Evolutionary conservation across 225 moss, liverwort and hornwort species (phyloP).

Genomic region (Rhytidiadelphus loreus): DNA sequence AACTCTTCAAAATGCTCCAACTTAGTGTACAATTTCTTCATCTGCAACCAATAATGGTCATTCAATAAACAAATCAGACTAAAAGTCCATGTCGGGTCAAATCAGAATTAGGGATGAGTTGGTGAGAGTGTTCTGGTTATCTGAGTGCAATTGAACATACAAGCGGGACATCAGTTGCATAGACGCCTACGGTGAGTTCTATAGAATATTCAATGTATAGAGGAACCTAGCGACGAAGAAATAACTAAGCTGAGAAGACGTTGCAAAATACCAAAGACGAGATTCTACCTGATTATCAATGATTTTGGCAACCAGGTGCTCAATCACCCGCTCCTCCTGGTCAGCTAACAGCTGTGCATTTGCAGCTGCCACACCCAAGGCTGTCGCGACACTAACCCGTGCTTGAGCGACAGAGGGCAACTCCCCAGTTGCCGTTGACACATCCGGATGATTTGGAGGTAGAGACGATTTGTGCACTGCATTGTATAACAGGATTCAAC

Average conservation of each 20-base stretch:
- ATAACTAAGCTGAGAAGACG: neutral
- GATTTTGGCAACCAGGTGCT: conserved; percentile 67
- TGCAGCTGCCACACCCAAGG: conserved; percentile 83
- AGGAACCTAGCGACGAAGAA: neutral
- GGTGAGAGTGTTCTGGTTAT: neutral
- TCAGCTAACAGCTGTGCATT: conserved; percentile 93
- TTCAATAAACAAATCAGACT: neutral
- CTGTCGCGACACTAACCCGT: conserved; percentile 65
- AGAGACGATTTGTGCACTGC: conserved; percentile 13
- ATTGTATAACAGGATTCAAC: neutral
- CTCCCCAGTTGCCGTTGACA: neutral
- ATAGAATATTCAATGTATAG: neutral
- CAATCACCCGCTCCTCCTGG: conserved; percentile 90
- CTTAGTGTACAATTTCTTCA: conserved; percentile 76
- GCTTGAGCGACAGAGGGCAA: conserved; percentile 59
- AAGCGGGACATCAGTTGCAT: neutral
- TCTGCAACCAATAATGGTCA: conserved; percentile 14
- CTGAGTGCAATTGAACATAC: neutral
- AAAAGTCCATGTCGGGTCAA: neutral
- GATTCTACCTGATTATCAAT: conserved; percentile 78
- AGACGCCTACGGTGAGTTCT: neutral
- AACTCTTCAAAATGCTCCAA: conserved; percentile 91
- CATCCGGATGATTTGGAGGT: neutral
- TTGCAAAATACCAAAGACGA: neutral
- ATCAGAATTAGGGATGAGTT: neutral